Percentiles rank a stretch among this genome's conserved stretches.
These are phyloP conservation scores for Guyanaporus albipodus DNA, from an alignment of 768 basidiomycete species.

Conservation along the genomic window DNA sequence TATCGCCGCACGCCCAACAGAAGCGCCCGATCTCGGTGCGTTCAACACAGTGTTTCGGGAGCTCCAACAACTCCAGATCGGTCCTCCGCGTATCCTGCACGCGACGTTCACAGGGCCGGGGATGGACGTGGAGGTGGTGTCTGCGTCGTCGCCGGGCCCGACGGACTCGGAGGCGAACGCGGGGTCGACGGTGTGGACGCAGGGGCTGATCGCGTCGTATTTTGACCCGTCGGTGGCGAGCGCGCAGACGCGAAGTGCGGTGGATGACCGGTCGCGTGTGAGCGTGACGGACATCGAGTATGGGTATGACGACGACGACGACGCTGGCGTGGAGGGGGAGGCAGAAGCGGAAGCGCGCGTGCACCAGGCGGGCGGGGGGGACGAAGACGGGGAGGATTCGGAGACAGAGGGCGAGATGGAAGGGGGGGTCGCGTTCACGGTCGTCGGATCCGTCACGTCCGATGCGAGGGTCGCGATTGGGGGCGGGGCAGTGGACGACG, in stretches of 20 bases:
- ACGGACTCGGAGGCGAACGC: slow-evolving; percentile 39
- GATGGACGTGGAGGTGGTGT: too few species aligned
- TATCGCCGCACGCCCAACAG: slow-evolving; percentile 25
- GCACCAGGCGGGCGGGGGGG: neutral
- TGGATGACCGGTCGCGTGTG: slow-evolving; percentile 26
- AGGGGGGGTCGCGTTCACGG: slow-evolving; percentile 23
- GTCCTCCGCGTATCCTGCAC: slow-evolving; percentile 28
- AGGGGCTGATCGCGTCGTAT: slow-evolving; percentile 55
- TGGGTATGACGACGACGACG: too few species aligned
- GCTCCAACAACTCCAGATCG: slow-evolving; percentile 52
- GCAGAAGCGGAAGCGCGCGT: too few species aligned
- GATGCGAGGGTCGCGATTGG: slow-evolving; percentile 25
- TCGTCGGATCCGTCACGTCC: slow-evolving; percentile 23
- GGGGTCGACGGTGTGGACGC: slow-evolving; percentile 65
- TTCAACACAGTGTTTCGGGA: slow-evolving; percentile 70
- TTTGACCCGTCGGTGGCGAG: slow-evolving; percentile 37
- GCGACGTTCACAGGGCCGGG: too few species aligned
- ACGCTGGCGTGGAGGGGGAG: too few species aligned
- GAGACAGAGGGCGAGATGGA: slow-evolving; percentile 40
- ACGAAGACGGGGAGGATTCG: slow-evolving; percentile 13
- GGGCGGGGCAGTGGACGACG: slow-evolving; percentile 22
- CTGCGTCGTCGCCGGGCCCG: slow-evolving; percentile 26
- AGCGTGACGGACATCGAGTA: slow-evolving; percentile 17
- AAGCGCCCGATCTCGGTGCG: slow-evolving; percentile 70
- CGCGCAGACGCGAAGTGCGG: slow-evolving; percentile 21